Evolutionary conservation across 768 basidiomycete genomes (phyloP).

Genomic region (Tulasnella calospora): DNA sequence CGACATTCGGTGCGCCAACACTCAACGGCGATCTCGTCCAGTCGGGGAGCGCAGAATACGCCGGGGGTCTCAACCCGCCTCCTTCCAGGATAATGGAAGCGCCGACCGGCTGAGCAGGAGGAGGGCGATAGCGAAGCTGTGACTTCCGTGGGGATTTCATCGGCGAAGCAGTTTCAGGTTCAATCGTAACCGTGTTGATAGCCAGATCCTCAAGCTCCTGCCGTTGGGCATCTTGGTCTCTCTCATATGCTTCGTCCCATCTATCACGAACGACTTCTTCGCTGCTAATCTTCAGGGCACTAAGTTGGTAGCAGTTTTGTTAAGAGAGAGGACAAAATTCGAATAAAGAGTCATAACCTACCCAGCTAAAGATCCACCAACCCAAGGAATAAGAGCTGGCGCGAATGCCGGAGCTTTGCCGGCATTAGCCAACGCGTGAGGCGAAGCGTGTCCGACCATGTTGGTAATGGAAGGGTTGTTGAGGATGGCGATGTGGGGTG

Average conservation of each 20-base stretch:
- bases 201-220: constrained; percentile 29
- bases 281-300: constrained; percentile 81
- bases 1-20: constrained; percentile 50
- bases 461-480: constrained; percentile 72
- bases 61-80: constrained; percentile 35
- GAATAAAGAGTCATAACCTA: constrained; percentile 39
- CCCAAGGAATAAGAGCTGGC: constrained; percentile 78
- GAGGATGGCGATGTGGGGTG: constrained; percentile 70
- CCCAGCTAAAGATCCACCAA: constrained; percentile 92
- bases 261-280: constrained; percentile 74
- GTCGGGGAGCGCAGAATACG: constrained; percentile 55
- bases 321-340: constrained; percentile 3
- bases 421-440: constrained; percentile 54
- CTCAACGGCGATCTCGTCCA: constrained; percentile 70
- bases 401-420: constrained; percentile 87
- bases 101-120: constrained; percentile 11
- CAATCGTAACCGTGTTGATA: constrained; percentile 32
- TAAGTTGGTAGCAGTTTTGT: constrained; percentile 34
- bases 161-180: constrained; percentile 27
- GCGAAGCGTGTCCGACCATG: constrained; percentile 39
- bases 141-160: constrained; percentile 15
- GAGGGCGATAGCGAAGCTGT: neutral
- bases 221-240: constrained; percentile 29
- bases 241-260: constrained; percentile 68
- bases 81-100: constrained; percentile 35